Conservation (phyloP, 148 eudicot genomes). For the Camellia lanceoleosa region DNA sequence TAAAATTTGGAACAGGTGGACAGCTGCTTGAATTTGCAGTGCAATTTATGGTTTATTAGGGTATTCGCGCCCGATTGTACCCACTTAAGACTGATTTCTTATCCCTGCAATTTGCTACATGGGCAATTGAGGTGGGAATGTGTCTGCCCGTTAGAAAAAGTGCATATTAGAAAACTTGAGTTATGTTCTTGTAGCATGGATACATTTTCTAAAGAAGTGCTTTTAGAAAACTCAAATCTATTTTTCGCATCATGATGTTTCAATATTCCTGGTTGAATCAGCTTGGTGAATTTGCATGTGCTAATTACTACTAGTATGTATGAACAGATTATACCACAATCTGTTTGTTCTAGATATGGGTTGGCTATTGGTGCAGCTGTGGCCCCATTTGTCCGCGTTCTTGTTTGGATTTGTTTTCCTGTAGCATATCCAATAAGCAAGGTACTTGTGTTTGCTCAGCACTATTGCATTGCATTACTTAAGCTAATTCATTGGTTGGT, state of each 20-base stretch:
- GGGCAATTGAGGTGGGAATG: background rate
- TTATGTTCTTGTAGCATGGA: background rate
- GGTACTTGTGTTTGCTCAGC: slow-evolving; percentile 32
- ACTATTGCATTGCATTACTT: background rate
- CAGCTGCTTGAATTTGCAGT: background rate
- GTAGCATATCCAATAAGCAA: slow-evolving; percentile 98
- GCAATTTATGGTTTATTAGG: background rate
- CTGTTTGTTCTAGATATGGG: slow-evolving; percentile 91
- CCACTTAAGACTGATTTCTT: background rate
- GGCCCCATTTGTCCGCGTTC: slow-evolving; percentile 86
- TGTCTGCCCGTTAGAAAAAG: background rate
- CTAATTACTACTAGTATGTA: slow-evolving; percentile 15
- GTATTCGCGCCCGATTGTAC: background rate
- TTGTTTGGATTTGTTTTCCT: slow-evolving; percentile 94
- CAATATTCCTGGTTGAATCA: background rate
- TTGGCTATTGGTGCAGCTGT: slow-evolving; percentile 86
- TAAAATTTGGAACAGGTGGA: background rate
- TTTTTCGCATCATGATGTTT: background rate
- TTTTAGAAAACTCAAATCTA: background rate
- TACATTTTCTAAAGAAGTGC: slow-evolving; percentile 1
- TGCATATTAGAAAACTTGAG: background rate
- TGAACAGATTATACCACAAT: slow-evolving; percentile 91
- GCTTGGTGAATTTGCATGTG: background rate
- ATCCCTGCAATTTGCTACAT: background rate
- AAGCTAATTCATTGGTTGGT: background rate